Evolutionary conservation across 805 yeast genomes (phyloP), one percentile per base, ranked within the genome.

Genomic region (Kuraishia piskuri): DNA sequence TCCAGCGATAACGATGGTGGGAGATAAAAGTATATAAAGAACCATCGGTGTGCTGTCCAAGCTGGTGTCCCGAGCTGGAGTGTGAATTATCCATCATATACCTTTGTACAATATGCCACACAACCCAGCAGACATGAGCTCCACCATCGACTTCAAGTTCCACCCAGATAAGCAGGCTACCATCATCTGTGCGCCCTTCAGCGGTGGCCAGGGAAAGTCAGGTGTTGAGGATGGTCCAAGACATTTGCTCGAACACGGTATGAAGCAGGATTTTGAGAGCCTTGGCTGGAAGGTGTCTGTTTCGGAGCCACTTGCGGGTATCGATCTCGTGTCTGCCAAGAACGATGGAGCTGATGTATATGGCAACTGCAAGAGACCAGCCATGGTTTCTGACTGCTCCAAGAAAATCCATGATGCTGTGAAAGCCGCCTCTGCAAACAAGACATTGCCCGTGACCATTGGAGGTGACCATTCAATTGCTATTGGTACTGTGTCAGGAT

Each of bases 401-500:
- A 66, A 82, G 63, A 68, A 69, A 56, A 80, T 94, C 54, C 84
- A 81, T 66, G 72, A 83, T 46, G 69, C 88, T 1, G 89, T 86
- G 50, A 68, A 70, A 52, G 62, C 68, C 7, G 79, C 83, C 1
- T 77, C 85, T 36, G 58, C 65, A 19, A 71, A 73, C 21, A 65
- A 74, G 26, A 71, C 75, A 17, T 75, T 94, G 55, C 94, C 96
- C 7, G 71, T 92, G 52, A 90, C 97, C 1, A 68, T 92, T 52
- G 99, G 99, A 51, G 99, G 99, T 52, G 99, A 92, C 70, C 99
- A 92, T 68, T 90, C 97, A 8, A 86, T 92, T 59, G 98, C 96
- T 51, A 90, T 92, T 62, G 96, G 96, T 50, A 90, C 97, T 9
- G 86, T 92, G 37, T 77, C 89, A 26, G 98, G 95, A 2, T 88